Evolutionary conservation across 169 alveolate species (phyloP).

Genomic region (Plasmodium gallinaceum): DNA sequence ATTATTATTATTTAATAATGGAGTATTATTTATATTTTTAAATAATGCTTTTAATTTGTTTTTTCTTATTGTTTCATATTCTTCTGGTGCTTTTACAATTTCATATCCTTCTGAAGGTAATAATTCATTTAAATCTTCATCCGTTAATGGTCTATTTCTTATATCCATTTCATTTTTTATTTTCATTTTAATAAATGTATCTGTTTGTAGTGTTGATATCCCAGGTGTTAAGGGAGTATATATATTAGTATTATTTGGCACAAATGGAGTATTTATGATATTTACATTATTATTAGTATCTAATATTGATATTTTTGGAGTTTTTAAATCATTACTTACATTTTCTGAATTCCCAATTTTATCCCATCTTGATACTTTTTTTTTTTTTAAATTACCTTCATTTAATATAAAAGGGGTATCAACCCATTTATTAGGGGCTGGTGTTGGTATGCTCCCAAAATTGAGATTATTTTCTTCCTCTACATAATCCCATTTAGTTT

Average conservation of each 20-base stretch:
- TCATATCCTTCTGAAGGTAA: conserved; percentile 95
- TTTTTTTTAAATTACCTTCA: conserved; percentile 22
- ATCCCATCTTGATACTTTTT: conserved; percentile 43
- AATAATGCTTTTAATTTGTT: conserved; percentile 74
- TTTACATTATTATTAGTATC: not conserved
- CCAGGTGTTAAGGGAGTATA: conserved; percentile 39
- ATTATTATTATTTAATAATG: conserved; percentile 80
- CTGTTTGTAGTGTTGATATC: not conserved
- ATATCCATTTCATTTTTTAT: conserved; percentile 78
- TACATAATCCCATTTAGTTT: conserved; percentile 41
- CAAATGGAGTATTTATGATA: conserved; percentile 26
- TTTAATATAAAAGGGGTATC: conserved; percentile 23
- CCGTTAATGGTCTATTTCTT: conserved; percentile 91
- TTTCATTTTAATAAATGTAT: conserved; percentile 28
- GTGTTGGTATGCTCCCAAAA: conserved; percentile 30
- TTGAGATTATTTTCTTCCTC: conserved; percentile 6
- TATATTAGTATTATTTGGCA: conserved; percentile 2
- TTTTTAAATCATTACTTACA: not conserved
- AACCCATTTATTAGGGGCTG: conserved; percentile 30
- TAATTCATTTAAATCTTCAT: conserved; percentile 96
- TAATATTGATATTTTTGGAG: not conserved
- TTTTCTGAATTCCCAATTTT: conserved; percentile 30
- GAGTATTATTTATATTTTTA: conserved; percentile 78
- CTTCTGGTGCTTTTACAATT: conserved; percentile 92
- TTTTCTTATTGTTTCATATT: conserved; percentile 85